Evolutionary conservation across 2,329 filamentous ascomycete species (phyloP).

Genomic region (Fusarium coffeatum): DNA sequence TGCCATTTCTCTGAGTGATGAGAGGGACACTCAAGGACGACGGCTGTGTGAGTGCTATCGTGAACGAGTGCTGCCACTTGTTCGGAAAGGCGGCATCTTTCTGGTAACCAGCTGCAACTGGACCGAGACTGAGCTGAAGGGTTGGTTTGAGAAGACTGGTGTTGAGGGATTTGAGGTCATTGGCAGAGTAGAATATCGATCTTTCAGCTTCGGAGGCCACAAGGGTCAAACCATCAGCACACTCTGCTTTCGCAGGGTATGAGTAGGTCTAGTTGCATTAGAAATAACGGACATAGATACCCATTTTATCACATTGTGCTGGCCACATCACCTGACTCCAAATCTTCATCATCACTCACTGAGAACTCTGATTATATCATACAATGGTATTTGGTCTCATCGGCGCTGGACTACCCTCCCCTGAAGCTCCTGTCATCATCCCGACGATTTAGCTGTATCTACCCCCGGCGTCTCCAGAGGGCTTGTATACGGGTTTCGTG

Average conservation of each 20-base stretch:
- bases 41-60: conserved; percentile 82
- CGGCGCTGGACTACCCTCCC: conserved; percentile 28
- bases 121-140: conserved; percentile 86
- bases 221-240: conserved; percentile 92
- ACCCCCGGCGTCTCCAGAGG: conserved; percentile 6
- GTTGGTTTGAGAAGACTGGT: conserved; percentile 75
- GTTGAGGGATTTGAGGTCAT: conserved; percentile 66
- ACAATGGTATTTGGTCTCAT: conserved; percentile 42
- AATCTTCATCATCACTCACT: conserved; percentile 42
- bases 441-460: conserved; percentile 4
- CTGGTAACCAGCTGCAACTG: conserved; percentile 97
- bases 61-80: conserved; percentile 72
- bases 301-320: conserved; percentile 15
- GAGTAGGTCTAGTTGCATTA: not conserved
- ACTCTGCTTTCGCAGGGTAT: conserved; percentile 76
- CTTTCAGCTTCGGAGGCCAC: conserved; percentile 88
- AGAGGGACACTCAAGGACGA: conserved; percentile 63
- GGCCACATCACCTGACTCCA: conserved; percentile 26
- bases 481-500: conserved; percentile 13
- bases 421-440: conserved; percentile 7
- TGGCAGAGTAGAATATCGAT: conserved; percentile 80
- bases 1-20: conserved; percentile 81
- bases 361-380: conserved; percentile 43
- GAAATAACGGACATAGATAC: conserved; percentile 29
- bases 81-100: conserved; percentile 78